A percentile compares a stretch with the other conserved stretches of the same genome.
phyloP scores from a whole-genome alignment of 2,329 filamentous ascomycete genomes.

The Pseudopyricularia javanii region DNA sequence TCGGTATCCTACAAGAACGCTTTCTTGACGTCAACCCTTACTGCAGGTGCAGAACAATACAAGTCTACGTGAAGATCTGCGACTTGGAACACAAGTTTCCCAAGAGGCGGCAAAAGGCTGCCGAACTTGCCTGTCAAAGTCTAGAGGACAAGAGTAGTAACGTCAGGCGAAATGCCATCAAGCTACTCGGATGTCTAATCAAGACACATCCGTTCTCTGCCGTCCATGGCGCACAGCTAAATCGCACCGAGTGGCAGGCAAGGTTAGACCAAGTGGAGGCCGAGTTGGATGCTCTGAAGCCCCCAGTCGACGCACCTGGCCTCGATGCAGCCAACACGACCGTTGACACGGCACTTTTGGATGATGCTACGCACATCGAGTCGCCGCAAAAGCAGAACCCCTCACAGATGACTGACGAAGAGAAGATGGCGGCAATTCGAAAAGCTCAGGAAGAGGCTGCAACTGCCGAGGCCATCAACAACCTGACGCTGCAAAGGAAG shows the following conservation, averaged over 20 bases:
- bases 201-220: conserved; percentile 90
- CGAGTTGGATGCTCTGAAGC: conserved; percentile 70
- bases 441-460: conserved; percentile 81
- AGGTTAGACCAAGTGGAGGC: conserved; percentile 72
- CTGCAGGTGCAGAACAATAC: conserved; percentile 80
- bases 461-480: conserved; percentile 77
- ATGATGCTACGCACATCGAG: conserved; percentile 76
- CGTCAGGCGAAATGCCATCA: conserved; percentile 88
- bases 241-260: conserved; percentile 72
- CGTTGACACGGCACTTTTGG: conserved; percentile 66
- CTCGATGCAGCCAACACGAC: conserved; percentile 55
- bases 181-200: conserved; percentile 75
- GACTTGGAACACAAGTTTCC: conserved; percentile 95
- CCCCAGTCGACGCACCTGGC: conserved; percentile 61
- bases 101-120: conserved; percentile 76
- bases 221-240: conserved; percentile 79
- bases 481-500: conserved; percentile 74
- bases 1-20: conserved; percentile 89
- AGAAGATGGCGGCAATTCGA: conserved; percentile 59
- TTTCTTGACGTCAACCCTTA: conserved; percentile 97
- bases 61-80: conserved; percentile 85
- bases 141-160: conserved; percentile 98
- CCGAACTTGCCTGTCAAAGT: conserved; percentile 77
- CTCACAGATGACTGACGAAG: conserved; percentile 61
- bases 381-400: conserved; percentile 44